Percentiles rank a stretch among this genome's conserved stretches.
phyloP scores from a whole-genome alignment of 140 eudicot species.

The Oenanthe javanica region DNA sequence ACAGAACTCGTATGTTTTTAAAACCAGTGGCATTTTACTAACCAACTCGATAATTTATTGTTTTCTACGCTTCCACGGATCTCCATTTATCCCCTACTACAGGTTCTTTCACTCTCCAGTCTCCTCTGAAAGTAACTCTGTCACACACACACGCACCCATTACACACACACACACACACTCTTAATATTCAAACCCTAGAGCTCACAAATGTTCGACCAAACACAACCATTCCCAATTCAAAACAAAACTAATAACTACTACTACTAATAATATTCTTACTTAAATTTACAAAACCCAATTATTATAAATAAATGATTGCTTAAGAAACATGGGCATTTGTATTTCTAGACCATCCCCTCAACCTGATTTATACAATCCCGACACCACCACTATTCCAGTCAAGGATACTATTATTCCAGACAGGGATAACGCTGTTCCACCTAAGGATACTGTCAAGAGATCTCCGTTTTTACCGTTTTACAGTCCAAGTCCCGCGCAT shows the following conservation, averaged over 20 bases:
- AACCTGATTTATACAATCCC: slow-evolving; percentile 28
- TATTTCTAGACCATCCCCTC: slow-evolving; percentile 55
- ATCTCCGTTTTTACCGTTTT: slow-evolving; percentile 26
- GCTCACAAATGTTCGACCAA: not conserved
- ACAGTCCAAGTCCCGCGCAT: slow-evolving; percentile 25
- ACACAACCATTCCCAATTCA: not conserved
- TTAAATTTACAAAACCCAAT: too few species aligned
- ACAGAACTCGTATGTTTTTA: too few species aligned
- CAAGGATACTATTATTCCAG: not conserved
- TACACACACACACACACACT: too few species aligned
- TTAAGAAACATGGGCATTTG: slow-evolving; percentile 54
- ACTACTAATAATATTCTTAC: too few species aligned
- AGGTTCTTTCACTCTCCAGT: not conserved
- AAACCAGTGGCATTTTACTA: too few species aligned
- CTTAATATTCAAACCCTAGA: not conserved
- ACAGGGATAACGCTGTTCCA: not conserved
- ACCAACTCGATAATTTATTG: too few species aligned
- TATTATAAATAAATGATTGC: not conserved
- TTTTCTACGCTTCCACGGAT: not conserved
- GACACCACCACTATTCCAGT: not conserved
- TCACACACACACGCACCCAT: not conserved
- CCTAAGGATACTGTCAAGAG: slow-evolving; percentile 10
- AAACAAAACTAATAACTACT: not conserved
- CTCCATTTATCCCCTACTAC: not conserved
- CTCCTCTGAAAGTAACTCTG: not conserved